Evolutionary conservation across 1,284 basidiomycete genomes (phyloP), one percentile per base, ranked within the genome.

Genomic region (Cutaneotrichosporon spelunceum): DNA sequence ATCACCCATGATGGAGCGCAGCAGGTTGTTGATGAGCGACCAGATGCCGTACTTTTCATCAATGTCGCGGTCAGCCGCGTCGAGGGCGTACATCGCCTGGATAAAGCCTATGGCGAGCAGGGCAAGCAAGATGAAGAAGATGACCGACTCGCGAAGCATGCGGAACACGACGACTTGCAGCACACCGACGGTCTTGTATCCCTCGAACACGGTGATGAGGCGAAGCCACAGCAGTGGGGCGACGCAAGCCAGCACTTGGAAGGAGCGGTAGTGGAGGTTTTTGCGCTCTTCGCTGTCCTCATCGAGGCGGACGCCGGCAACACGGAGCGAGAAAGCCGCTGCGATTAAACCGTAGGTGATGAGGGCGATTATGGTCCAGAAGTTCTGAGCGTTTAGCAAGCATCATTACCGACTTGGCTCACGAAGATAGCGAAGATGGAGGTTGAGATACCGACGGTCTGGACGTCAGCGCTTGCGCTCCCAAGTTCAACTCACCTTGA

Each of bases 221-320:
- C 89, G 91, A 84, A 91, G 90, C 90, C 91, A 94, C 54, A 93
- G 88, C 45, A 93, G 83, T 0, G 91, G 92, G 1, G 90, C 85
- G 5, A 88, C 91, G 73, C 88, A 91, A 80, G 90, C 90, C 34
- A 95, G 79, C 23, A 91, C 83, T 73, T 93, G 91, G 80, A 94
- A 95, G 74, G 90, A 92, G 62, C 78, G 82, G n/a, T 90, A 75
- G 56, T 87, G 85, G 81, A 78, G 48, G 62, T 74, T 13, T 23
- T 72, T 79, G 61, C 16, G 74, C 69, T 73, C 65, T 2, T 72
- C 63, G 16, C 74, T 65, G 75, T 80, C 71, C n/a, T 82, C 80
- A 3, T 76, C 82, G 16, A 78, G 66, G 6, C 70, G 73, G 16
- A 91, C 73, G 27, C 92, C 88, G 6, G 82, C 78, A 3, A 93